Conservation (phyloP, 2,329 filamentous ascomycete species). For the Zasmidium angulare region DNA sequence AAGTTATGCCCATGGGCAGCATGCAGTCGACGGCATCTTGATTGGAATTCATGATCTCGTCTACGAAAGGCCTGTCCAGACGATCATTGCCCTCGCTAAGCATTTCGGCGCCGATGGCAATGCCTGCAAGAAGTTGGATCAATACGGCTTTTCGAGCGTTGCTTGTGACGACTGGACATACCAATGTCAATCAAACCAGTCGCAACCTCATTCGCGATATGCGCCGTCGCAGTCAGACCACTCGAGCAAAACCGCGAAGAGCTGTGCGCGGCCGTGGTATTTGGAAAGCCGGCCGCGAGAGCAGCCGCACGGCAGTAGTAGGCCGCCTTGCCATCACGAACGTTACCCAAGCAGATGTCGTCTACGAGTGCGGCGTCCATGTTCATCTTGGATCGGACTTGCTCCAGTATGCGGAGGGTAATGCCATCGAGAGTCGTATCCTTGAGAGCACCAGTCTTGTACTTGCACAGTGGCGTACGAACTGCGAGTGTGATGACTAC, state of each 20-base stretch:
- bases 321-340: slow-evolving; percentile 74
- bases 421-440: slow-evolving; percentile 88
- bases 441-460: slow-evolving; percentile 89
- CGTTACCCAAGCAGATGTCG: slow-evolving; percentile 91
- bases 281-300: slow-evolving; percentile 86
- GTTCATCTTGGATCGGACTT: slow-evolving; percentile 40
- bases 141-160: too few species aligned
- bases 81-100: slow-evolving; percentile 86
- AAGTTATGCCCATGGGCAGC: slow-evolving; percentile 89
- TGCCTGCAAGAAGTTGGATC: background rate
- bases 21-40: slow-evolving; percentile 79
- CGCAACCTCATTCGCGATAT: slow-evolving; percentile 74
- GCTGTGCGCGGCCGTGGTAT: slow-evolving; percentile 74
- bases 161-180: slow-evolving; percentile 29
- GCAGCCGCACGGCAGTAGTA: slow-evolving; percentile 86
- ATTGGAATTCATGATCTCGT: slow-evolving; percentile 65
- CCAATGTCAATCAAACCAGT: slow-evolving; percentile 69
- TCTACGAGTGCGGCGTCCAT: slow-evolving; percentile 38
- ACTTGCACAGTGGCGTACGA: slow-evolving; percentile 87
- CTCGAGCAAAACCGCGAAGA: slow-evolving; percentile 87
- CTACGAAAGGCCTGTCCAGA: slow-evolving; percentile 77
- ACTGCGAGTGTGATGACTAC: slow-evolving; percentile 92
- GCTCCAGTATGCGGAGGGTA: slow-evolving; percentile 76
- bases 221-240: slow-evolving; percentile 72
- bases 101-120: slow-evolving; percentile 89